Evolutionary conservation across 2,329 filamentous ascomycete genomes (phyloP).

Genomic region (Huntiella omanensis): DNA sequence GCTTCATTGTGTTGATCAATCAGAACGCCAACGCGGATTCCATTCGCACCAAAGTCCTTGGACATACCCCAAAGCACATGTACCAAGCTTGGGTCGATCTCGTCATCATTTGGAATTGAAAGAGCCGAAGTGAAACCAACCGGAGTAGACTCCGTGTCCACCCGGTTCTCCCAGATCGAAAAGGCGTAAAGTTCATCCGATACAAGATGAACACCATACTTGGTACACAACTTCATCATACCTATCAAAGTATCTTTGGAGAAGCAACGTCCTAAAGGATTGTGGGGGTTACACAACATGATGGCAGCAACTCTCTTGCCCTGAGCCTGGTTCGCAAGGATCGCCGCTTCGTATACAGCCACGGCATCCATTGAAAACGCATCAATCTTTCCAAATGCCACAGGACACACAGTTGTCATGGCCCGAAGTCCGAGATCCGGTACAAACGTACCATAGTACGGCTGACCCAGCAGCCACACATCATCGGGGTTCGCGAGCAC

Average conservation of each 20-base stretch:
- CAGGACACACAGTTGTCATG: slow-evolving; percentile 23
- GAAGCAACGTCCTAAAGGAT: slow-evolving; percentile 32
- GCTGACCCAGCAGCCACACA: slow-evolving; percentile 23
- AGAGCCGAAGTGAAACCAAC: slow-evolving; percentile 27
- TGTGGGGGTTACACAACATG: slow-evolving; percentile 33
- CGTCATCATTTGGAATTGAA: slow-evolving; percentile 22
- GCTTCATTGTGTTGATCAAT: slow-evolving; percentile 26
- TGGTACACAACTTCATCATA: slow-evolving; percentile 27
- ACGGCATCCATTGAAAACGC: slow-evolving; percentile 24
- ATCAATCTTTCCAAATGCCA: slow-evolving; percentile 25
- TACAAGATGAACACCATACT: slow-evolving; percentile 32
- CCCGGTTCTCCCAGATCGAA: slow-evolving; percentile 27
- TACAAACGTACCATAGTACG: slow-evolving; percentile 29
- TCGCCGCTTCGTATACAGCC: slow-evolving; percentile 24
- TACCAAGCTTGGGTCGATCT: slow-evolving; percentile 29
- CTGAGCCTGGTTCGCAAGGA: slow-evolving; percentile 20
- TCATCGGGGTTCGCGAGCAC: slow-evolving; percentile 23
- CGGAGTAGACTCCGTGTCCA: slow-evolving; percentile 15
- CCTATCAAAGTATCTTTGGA: slow-evolving; percentile 20
- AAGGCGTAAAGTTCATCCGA: slow-evolving; percentile 32
- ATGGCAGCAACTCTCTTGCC: slow-evolving; percentile 26
- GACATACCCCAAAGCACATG: slow-evolving; percentile 31
- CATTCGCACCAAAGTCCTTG: slow-evolving; percentile 38
- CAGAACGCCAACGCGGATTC: slow-evolving; percentile 31
- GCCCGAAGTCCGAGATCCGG: slow-evolving; percentile 26